Percentiles rank a stretch among this genome's conserved stretches.
These are phyloP conservation scores for Xylaria longipes DNA, from an alignment of 495 filamentous ascomycete genomes.

Conservation along the genomic window DNA sequence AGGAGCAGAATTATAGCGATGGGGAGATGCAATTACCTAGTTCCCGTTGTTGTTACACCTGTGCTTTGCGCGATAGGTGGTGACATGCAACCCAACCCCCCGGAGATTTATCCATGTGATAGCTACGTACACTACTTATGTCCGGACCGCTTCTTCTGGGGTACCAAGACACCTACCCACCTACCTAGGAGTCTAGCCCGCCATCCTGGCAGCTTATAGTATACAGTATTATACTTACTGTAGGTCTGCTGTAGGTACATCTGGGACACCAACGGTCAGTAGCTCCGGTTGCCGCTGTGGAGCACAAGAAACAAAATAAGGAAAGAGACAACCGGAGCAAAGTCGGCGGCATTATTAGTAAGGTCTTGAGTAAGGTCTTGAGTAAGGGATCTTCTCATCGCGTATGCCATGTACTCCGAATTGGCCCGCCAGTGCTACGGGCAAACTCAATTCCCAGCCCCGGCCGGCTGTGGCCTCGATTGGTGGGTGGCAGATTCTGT, in stretches of 20 bases:
- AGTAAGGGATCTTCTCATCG: background rate
- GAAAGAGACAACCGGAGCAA: conserved; percentile 5
- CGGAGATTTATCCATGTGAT: background rate
- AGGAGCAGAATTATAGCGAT: background rate
- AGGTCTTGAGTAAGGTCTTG: background rate
- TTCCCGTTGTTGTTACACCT: background rate
- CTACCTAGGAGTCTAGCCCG: background rate
- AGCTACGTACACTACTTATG: background rate
- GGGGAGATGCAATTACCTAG: background rate
- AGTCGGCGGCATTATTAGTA: background rate
- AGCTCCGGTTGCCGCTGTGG: conserved; percentile 23
- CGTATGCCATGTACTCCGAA: background rate
- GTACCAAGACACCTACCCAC: background rate
- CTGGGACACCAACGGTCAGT: background rate
- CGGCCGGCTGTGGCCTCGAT: background rate
- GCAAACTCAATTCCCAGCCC: background rate
- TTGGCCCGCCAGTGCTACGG: background rate
- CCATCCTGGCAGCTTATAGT: background rate
- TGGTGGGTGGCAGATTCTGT: background rate
- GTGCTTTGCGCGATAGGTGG: background rate
- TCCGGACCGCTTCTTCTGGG: conserved; percentile 12
- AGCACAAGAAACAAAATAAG: background rate
- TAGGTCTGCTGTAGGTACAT: too few relatives aligned
- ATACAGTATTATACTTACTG: too few relatives aligned
- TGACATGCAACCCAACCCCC: background rate